phyloP scores from a whole-genome alignment of 345 rosid genomes.

The Reutealis trisperma region DNA sequence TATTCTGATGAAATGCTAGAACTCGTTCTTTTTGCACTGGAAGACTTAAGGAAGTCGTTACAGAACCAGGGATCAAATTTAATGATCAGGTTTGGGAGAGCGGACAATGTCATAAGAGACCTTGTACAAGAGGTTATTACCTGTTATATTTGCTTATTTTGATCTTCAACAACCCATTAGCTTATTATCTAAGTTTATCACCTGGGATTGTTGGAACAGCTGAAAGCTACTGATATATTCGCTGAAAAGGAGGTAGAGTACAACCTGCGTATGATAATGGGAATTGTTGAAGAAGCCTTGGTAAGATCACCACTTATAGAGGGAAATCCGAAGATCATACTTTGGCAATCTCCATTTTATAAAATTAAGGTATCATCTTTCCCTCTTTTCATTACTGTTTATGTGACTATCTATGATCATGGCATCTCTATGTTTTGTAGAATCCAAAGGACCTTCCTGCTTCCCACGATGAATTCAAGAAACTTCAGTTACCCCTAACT shows the following conservation, averaged over 20 bases:
- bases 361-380: slow-evolving; percentile 50
- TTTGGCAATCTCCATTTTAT: slow-evolving; percentile 77
- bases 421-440: slow-evolving; percentile 31
- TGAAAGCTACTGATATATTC: slow-evolving; percentile 55
- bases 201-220: slow-evolving; percentile 47
- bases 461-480: slow-evolving; percentile 61
- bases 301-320: slow-evolving; percentile 26
- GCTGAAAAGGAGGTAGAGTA: slow-evolving; percentile 82
- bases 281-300: slow-evolving; percentile 43
- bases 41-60: slow-evolving; percentile 59
- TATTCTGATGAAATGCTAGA: slow-evolving; percentile 75
- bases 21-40: slow-evolving; percentile 60
- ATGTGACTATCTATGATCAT: not conserved
- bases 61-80: slow-evolving; percentile 68
- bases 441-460: slow-evolving; percentile 53
- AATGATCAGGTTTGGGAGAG: slow-evolving; percentile 73
- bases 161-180: slow-evolving; percentile 1
- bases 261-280: slow-evolving; percentile 42
- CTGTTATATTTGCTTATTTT: slow-evolving; percentile 1
- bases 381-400: slow-evolving; percentile 1
- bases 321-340: slow-evolving; percentile 31
- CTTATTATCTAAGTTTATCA: slow-evolving; percentile 14
- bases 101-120: slow-evolving; percentile 57
- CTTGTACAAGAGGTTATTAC: slow-evolving; percentile 61
- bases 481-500: slow-evolving; percentile 43